Evolutionary conservation across 2,329 filamentous ascomycete genomes (phyloP), one percentile per base, ranked within the genome.

Genomic region (Sporothrix phasma): DNA sequence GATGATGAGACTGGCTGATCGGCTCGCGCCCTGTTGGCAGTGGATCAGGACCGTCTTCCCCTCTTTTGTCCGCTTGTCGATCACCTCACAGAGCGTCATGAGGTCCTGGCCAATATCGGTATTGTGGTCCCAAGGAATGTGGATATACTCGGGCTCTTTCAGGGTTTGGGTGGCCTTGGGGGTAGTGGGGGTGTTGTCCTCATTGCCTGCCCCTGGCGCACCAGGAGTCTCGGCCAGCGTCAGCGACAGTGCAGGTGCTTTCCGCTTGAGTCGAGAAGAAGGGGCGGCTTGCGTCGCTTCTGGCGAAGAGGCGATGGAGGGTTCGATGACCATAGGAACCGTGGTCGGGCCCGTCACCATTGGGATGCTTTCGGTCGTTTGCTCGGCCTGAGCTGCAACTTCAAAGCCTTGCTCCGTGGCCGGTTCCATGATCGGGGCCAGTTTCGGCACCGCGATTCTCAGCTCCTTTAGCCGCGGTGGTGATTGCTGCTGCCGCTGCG

Each of bases 111-210:
- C 85, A 69, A 95, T 93, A 66, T 94, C 88, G 0, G 89, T 93
- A 74, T 93, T 92, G 76, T 94, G 90, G 66, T 94, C 90, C 90
- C 90, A 94, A 1, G 85, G 88, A 70, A 94, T 87, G 72, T 95
- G 90, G 17, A 94, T 89, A 70, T 95, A 95, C 73, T 95, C 90
- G 0, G 90, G 90, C 53, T 83, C 76, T 60, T 78, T 81, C 7
- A 68, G 22, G 1, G 37, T 26, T 43, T 74, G 74, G 1, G 73
- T 73, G 13, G 83, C 80, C 71, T 82, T 85, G 3, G 84, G 83
- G 0, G 82, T 84, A 0, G 83, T 84, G 5, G 84, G 83, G 1
- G 81, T 82, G 45, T 69, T 70, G 1, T 74, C 71, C 11, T 75
- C 75, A 5, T 78, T 62, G 15, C 15, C 31, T 2, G 62, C 8